Evolutionary conservation across 2,329 filamentous ascomycete genomes (phyloP).

Genomic region (Penicillium freii): DNA sequence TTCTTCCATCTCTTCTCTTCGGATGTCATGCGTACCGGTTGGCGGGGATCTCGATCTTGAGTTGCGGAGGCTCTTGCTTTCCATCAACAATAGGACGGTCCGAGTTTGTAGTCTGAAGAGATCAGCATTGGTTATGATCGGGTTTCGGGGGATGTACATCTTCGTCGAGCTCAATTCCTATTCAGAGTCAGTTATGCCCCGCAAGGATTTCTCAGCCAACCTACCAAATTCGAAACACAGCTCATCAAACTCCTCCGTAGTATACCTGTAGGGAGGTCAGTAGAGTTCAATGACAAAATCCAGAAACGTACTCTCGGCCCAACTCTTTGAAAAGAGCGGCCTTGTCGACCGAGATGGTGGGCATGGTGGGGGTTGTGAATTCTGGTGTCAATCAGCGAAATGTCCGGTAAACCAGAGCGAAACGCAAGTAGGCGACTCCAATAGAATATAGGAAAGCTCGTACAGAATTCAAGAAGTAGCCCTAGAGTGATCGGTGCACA

Average conservation of each 20-base stretch:
- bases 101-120: conserved; percentile 63
- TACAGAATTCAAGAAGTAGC: conserved; percentile 9
- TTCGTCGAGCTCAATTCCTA: conserved; percentile 89
- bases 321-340: conserved; percentile 91
- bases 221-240: conserved; percentile 94
- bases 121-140: conserved; percentile 25
- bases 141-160: conserved; percentile 53
- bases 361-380: conserved; percentile 62
- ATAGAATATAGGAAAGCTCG: conserved; percentile 3
- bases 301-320: conserved; percentile 70
- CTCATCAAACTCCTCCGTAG: conserved; percentile 92
- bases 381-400: conserved; percentile 14
- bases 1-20: neutral
- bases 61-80: conserved; percentile 81
- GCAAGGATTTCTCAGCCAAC: conserved; percentile 24
- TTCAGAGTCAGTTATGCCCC: conserved; percentile 34
- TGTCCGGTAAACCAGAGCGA: neutral
- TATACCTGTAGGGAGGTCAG: conserved; percentile 59
- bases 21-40: conserved; percentile 65
- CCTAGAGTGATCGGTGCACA: conserved; percentile 9
- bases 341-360: conserved; percentile 96
- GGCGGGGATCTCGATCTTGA: conserved; percentile 97
- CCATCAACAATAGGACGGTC: conserved; percentile 72
- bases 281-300: neutral
- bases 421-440: neutral